Conservation (phyloP, 164 flowering plant genomes). For the Tetracentron sinense region DNA sequence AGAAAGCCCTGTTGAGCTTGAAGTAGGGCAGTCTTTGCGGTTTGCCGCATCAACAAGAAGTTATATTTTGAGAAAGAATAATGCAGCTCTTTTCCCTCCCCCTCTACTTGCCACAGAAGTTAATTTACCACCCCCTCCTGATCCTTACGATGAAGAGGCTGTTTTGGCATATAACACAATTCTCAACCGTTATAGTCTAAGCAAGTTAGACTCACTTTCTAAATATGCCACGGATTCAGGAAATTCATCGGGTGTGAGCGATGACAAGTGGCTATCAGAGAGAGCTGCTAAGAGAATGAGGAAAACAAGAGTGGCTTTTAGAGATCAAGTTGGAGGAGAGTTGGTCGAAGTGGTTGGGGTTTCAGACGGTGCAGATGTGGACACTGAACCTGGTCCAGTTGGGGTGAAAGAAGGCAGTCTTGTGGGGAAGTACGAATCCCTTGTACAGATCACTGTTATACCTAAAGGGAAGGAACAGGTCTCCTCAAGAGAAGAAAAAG, state of each 20-base stretch:
- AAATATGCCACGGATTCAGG: slow-evolving; percentile 18
- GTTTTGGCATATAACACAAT: slow-evolving; percentile 82
- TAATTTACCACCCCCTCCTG: slow-evolving; percentile 81
- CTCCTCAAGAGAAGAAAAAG: slow-evolving; percentile 44
- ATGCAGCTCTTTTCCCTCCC: slow-evolving; percentile 83
- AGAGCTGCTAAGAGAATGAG: slow-evolving; percentile 61
- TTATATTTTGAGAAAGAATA: slow-evolving; percentile 73
- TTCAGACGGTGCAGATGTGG: slow-evolving; percentile 95
- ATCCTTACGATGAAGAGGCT: slow-evolving; percentile 94
- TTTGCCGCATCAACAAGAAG: slow-evolving; percentile 97
- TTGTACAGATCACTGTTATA: slow-evolving; percentile 78
- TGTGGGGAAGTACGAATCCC: slow-evolving; percentile 94
- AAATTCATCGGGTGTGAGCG: slow-evolving; percentile 21
- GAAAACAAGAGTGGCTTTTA: slow-evolving; percentile 70
- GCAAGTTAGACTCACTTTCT: slow-evolving; percentile 27
- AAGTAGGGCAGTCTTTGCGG: slow-evolving; percentile 91
- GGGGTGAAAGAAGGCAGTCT: slow-evolving; percentile 98
- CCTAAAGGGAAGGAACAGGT: slow-evolving; percentile 75
- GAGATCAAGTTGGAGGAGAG: slow-evolving; percentile 89
- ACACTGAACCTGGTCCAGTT: slow-evolving; percentile 91
- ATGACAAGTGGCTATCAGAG: slow-evolving; percentile 24
- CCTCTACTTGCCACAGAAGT: slow-evolving; percentile 56
- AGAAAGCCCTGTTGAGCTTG: slow-evolving; percentile 87
- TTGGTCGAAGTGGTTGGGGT: slow-evolving; percentile 85
- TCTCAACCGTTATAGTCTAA: slow-evolving; percentile 68